Evolutionary conservation across 1,139 yeast genomes (phyloP), one percentile per base, ranked within the genome.

Genomic region (Hansenula lynferdii): DNA sequence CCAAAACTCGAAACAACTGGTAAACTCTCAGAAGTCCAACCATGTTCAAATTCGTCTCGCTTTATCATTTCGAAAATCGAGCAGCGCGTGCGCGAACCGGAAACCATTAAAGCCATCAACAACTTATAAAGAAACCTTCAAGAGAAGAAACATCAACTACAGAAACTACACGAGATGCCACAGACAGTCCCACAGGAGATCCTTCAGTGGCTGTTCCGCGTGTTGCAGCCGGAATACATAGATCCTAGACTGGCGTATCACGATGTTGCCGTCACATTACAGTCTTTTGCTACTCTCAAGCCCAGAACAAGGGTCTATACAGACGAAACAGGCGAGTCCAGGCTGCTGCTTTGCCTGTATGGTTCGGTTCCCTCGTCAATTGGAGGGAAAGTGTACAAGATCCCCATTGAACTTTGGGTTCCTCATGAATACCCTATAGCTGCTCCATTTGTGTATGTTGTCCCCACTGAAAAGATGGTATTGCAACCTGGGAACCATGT

Each of bases 341-440:
- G 70, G 25, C 65, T 89, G 21, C 63, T 87, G 37, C 62, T 87
- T 14, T 80, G 83, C 44, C 49, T 89, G 2, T 72, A 70, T 49
- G 96, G 96, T 0, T 65, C 71, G 2, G 49, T 80, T 5, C 69
- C 72, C 1, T 56, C 64, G 0, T 34, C 41, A 8, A 59, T 63
- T 27, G 53, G 54, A 14, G 48, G 57, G 44, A 51, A 57, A 8
- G 52, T 55, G 1, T 62, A 66, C 38, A 56, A 64, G 18, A 47
- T 80, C n/a, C 89, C 90, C 0, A 57, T 85, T 11, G 78, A 79
- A 42, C 61, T 89, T 4, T 89, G 96, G 95, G 55, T 90, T 2
- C 95, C 96, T 0, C 69, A 70, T 28, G 65, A 69, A 21, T 86
- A 85, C 51, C 96, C 96, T 0, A 54, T 51, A 21, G 56, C 51